Percentiles rank a stretch among this genome's conserved stretches.
Conservation (phyloP, 805 yeast genomes). For the Tetrapisispora arboricola region DNA sequence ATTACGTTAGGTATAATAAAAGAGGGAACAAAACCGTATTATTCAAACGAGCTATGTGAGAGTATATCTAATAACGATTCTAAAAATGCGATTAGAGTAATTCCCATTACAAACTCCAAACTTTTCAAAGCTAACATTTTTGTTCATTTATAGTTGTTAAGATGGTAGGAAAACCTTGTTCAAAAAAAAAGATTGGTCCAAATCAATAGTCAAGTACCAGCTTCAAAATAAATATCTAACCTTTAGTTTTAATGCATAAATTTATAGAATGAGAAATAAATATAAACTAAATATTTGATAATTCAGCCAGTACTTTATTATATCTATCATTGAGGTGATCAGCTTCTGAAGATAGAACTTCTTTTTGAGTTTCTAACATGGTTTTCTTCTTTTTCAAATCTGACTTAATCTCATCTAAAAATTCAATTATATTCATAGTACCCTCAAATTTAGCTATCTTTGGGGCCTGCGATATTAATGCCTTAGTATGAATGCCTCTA, state of each 20-base stretch:
- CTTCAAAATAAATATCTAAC: too few species aligned
- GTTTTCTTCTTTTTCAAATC: not conserved
- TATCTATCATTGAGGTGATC: not conserved
- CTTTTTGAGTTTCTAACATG: not conserved
- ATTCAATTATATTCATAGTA: not conserved
- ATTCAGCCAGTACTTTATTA: too few species aligned
- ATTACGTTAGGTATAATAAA: constrained; percentile 60
- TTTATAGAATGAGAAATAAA: too few species aligned
- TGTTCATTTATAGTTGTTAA: too few species aligned
- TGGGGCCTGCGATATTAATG: not conserved
- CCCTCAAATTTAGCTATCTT: not conserved
- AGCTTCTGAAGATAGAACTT: not conserved
- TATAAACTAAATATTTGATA: too few species aligned
- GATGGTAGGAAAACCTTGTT: too few species aligned
- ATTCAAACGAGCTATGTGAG: constrained; percentile 38
- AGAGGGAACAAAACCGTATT: constrained; percentile 37
- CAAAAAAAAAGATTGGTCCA: too few species aligned
- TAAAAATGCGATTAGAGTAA: not conserved
- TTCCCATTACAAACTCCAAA: not conserved
- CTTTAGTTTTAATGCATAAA: too few species aligned
- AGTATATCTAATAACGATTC: not conserved
- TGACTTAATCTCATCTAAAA: not conserved
- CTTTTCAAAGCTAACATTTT: not conserved
- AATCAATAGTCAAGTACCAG: too few species aligned
- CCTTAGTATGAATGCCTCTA: not conserved